Base-by-base conservation (phyloP, 352 stramenopile species). In the Pythium guiyangense region DNA sequence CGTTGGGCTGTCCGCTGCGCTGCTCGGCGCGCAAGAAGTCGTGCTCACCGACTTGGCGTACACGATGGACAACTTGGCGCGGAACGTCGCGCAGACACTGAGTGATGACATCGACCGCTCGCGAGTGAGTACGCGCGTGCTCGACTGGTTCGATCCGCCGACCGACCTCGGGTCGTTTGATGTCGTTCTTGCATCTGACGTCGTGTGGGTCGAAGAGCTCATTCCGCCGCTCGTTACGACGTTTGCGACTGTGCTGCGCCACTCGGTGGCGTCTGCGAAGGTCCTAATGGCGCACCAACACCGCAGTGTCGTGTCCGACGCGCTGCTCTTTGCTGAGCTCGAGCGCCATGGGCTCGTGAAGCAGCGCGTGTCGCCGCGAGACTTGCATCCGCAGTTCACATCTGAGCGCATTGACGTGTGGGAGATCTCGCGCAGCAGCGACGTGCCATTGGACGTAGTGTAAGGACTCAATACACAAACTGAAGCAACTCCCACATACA, bases 171-270 rank as follows among this genome's bases (percentile, higher is more conserved):
- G 71, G 22, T 57, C 77, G 31, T 62, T 97, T 27, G 84, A 97
- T 56, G 59, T 95, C 20, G 69, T 97, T 29, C 49, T 97, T 26
- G 88, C 86, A 26, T 92, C 90, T 9, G 90, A 97, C 63, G 89
- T 97, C 49, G 88, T 97, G 39, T 97, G 90, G 89, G 71, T 96
- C 18, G 74, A 94, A 45, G 73, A 90, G 55, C 81, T 97, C 40
- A 92, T 97, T 29, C 59, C 69, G 3, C 85, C 90, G 31, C 81
- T 97, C 20, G 89, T 96, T 18, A 18, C 60, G 17, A 94, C 88
- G 0, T 78, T 97, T 39, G 69, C 77, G 18, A 53, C 47, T 6
- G 52, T 94, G 47, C 39, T 89, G 40, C 62, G 54, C 4, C 52
- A 75, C 45, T 88, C 79, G 0, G 26, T 18, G 5, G 31, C 59